These are phyloP conservation scores for Monosporozyma yasuniensis DNA, from an alignment of 805 yeast genomes.

Conservation along the genomic window DNA sequence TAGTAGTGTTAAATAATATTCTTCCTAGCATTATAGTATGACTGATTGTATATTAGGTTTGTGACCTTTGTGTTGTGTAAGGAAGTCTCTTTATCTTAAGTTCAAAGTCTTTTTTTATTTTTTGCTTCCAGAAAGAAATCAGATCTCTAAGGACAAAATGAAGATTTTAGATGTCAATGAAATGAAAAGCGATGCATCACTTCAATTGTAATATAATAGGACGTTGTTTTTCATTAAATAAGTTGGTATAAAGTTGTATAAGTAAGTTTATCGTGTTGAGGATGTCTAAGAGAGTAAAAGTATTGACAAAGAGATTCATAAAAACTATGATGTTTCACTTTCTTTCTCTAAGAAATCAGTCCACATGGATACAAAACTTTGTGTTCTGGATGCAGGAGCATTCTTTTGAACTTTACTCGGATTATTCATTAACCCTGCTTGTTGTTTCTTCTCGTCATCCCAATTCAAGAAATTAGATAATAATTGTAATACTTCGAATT, in stretches of 20 bases:
- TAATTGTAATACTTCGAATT: constrained; percentile 82
- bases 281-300: neutral
- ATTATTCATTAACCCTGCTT: constrained; percentile 53
- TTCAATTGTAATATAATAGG: neutral
- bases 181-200: neutral
- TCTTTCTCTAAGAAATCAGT: constrained; percentile 73
- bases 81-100: neutral
- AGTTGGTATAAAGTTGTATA: neutral
- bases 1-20: neutral
- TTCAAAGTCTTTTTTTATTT: neutral
- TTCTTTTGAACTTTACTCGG: constrained; percentile 7
- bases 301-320: neutral
- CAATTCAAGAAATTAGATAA: constrained; percentile 78
- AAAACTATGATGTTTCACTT: constrained; percentile 30
- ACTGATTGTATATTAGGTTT: neutral
- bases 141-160: neutral
- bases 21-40: neutral
- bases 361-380: constrained; percentile 67
- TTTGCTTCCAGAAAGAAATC: neutral
- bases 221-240: neutral
- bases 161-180: neutral
- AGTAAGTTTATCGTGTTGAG: constrained; percentile 5
- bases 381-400: constrained; percentile 31
- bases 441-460: constrained; percentile 72
- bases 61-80: neutral